Evolutionary conservation across 805 yeast genomes (phyloP).

Genomic region (Cyberlindnera sargentensis): DNA sequence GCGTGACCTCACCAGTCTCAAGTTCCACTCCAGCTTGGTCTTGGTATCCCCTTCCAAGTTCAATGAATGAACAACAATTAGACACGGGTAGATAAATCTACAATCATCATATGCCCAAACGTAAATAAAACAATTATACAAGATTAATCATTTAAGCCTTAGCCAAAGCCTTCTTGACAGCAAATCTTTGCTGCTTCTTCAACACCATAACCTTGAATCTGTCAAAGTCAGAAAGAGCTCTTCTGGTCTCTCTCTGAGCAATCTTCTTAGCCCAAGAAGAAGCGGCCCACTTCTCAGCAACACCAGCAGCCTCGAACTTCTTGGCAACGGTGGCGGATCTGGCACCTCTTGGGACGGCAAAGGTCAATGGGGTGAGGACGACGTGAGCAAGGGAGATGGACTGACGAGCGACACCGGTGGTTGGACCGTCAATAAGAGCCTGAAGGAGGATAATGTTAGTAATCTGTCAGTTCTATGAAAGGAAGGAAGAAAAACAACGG

Average conservation of each 20-base stretch:
- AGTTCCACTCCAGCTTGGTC: too few relatives aligned
- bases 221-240: constrained; percentile 92
- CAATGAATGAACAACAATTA: too few relatives aligned
- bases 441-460: constrained; percentile 27
- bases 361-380: constrained; percentile 87
- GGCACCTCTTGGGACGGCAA: constrained; percentile 92
- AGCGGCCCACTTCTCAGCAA: constrained; percentile 85
- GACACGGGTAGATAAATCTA: too few relatives aligned
- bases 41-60: too few relatives aligned
- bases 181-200: constrained; percentile 95
- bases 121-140: constrained; percentile 9
- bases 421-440: constrained; percentile 96
- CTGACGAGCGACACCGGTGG: constrained; percentile 84
- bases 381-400: constrained; percentile 80
- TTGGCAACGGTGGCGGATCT: constrained; percentile 78
- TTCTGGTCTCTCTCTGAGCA: constrained; percentile 90
- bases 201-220: constrained; percentile 98
- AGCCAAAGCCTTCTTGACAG: constrained; percentile 94
- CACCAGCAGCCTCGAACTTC: constrained; percentile 89
- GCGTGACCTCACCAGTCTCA: too few relatives aligned
- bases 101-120: constrained; percentile 2
- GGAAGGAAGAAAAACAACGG: too few relatives aligned
- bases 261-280: constrained; percentile 98
- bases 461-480: constrained; percentile 2
- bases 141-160: constrained; percentile 56